Base-by-base conservation (phyloP, 352 stramenopile species). In the Globisporangium orthogonon region DNA sequence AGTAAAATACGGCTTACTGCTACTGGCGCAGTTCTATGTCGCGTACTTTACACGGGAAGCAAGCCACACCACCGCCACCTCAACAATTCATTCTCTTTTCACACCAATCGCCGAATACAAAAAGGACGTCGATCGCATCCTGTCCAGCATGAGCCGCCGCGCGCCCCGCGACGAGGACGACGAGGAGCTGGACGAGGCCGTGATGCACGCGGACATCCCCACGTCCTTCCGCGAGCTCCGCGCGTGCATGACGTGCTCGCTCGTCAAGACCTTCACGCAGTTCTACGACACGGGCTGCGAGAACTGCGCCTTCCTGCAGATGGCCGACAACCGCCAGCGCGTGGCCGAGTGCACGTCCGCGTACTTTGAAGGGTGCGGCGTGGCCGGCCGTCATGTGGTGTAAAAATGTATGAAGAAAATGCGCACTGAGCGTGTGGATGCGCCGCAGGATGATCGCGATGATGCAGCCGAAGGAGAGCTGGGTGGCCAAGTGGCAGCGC, bases 261-360 rank as follows among this genome's bases (percentile, higher is more conserved):
- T 95, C 48, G 71, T 95, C 63, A 95, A 95, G 73, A 92, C 83
- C 11, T 95, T 93, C 67, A 92, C 83, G 65, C 85, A 95, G 70
- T 95, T 95, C 67, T 95, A 95, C 71, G 85, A 95, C 69, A 91
- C 78, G 57, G 85, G 85, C 60, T 95, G 85, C 67, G 85, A 95
- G 65, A 95, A 95, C 72, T 95, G 85, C 65, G 70, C 77, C 50
- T 92, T 95, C 60, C 70, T 95, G 43, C 83, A 95, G 60, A 95
- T 95, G 85, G 83, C 85, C 52, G 85, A 95, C 78, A 95, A 95
- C 74, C 83, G 83, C 53, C 75, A 89, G 70, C 85, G 85, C 47
- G 85, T 95, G 58, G 82, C 85, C 40, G 85, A 95, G 64, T 95
- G 85, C 80, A 95, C 85, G 28, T 92, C 83, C 29, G 83, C 85